Base-by-base conservation (phyloP, 2,329 filamentous ascomycete species). In the Sclerotinia borealis region DNA sequence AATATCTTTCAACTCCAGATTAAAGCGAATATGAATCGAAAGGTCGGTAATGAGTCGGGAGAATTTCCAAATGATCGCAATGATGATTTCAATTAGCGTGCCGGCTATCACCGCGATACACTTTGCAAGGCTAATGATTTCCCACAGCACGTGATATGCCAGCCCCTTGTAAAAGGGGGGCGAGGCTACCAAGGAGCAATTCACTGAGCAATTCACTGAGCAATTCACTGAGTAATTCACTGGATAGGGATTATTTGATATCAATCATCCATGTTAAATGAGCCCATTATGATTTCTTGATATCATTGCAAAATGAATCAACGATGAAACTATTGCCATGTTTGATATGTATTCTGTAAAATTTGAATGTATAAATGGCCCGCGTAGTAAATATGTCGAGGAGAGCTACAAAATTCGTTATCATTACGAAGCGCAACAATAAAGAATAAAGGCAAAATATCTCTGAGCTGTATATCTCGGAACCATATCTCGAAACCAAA, bases 11-110 rank as follows among this genome's bases (percentile, higher is more conserved):
- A 49, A 25, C 29, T 37, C 58, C 9, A 37, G 22, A 54, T 36
- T 3, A 29, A 47, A 19, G 15, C 15, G 43, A 49, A 58, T 49
- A 45, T 15, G 34, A 45, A 52, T 41, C 36, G 43, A 37, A 48
- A 36, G 13, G 19, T 37, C 41, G 56, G 11, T 36, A 59, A 13
- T 58, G 22, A 27, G 51, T 58, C 41, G 52, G 25, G 52, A 63
- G 60, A 63, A 58, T 63, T 63, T 58, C 51, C 41, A 49, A 63
- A 58, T 58, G 43, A 63, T 63, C 60, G 51, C 51, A 63, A 63
- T 63, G 60, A 56, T 56, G 60, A 62, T 63, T 62, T 63, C 60
- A 50, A 43, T 47, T 63, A 63, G 60, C 41, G 60, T 49, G 39
- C 48, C 59, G 59, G 59, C 45, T 39, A 58, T 45, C 45, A 45